Percentiles rank a stretch among this genome's conserved stretches.
These are phyloP conservation scores for Ballota nigra DNA, from an alignment of 257 asterid species.

Conservation along the genomic window DNA sequence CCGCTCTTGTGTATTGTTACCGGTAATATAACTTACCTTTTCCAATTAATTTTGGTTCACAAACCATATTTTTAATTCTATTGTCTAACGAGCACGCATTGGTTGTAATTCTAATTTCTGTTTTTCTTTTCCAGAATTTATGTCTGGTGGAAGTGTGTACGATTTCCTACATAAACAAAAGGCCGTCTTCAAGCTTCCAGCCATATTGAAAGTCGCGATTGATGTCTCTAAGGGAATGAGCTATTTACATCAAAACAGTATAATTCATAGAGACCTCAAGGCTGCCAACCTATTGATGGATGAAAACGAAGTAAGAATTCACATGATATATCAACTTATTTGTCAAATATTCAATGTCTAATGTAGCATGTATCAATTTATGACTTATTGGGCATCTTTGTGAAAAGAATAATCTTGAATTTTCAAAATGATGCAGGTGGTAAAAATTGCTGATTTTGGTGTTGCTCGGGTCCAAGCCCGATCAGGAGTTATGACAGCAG, in stretches of 20 bases:
- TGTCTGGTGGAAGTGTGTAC: conserved; percentile 88
- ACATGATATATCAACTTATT: neutral
- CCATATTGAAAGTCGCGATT: conserved; percentile 58
- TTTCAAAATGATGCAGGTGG: conserved; percentile 47
- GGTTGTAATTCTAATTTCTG: neutral
- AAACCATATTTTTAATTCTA: neutral
- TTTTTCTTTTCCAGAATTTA: conserved; percentile 48
- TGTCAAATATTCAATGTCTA: neutral
- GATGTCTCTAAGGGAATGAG: conserved; percentile 94
- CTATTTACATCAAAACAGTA: conserved; percentile 78
- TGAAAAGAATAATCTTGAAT: neutral
- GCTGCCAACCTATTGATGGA: conserved; percentile 87
- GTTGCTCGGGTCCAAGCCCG: conserved; percentile 73
- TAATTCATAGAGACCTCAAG: conserved; percentile 84
- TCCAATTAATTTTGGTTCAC: neutral
- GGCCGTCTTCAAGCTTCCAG: conserved; percentile 61
- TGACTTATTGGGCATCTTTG: neutral
- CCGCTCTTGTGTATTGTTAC: conserved; percentile 83
- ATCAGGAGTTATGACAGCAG: conserved; percentile 95
- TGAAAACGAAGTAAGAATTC: conserved; percentile 62
- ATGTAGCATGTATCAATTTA: neutral
- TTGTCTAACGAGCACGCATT: neutral
- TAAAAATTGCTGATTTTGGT: conserved; percentile 90
- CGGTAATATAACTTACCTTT: conserved; percentile 41
- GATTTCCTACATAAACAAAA: conserved; percentile 73